phyloP scores from a whole-genome alignment of 176 grass and related monocot species.

The Oryza nivara region DNA sequence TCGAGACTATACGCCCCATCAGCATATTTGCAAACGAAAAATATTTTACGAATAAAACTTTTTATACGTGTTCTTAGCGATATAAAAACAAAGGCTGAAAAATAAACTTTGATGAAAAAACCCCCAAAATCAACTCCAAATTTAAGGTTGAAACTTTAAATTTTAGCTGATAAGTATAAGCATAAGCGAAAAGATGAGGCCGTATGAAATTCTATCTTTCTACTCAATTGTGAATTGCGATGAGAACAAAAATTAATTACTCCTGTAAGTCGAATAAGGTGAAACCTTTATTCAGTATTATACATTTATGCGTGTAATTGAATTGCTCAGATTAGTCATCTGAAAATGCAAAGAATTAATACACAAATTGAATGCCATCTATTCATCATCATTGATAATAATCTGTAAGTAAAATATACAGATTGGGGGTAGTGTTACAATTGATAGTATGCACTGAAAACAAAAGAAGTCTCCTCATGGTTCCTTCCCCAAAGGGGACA shows the following conservation, averaged over 20 bases:
- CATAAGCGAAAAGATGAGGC: too few relatives aligned
- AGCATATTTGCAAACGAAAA: too few relatives aligned
- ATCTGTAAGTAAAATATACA: constrained; percentile 35
- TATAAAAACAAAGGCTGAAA: too few relatives aligned
- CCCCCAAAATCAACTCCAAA: too few relatives aligned
- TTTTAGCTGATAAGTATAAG: too few relatives aligned
- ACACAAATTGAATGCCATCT: background rate
- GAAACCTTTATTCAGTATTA: background rate
- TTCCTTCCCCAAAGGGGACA: background rate
- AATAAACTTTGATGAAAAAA: too few relatives aligned
- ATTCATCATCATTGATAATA: background rate
- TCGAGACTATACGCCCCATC: background rate
- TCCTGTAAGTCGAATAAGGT: background rate
- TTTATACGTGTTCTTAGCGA: too few relatives aligned
- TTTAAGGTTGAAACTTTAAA: too few relatives aligned
- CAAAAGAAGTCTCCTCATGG: background rate
- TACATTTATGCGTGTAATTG: background rate
- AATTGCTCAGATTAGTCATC: background rate
- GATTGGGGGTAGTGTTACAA: background rate
- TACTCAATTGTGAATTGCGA: background rate
- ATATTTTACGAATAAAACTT: too few relatives aligned
- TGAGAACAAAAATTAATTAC: background rate
- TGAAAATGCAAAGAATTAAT: constrained; percentile 1
- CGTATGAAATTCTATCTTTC: background rate
- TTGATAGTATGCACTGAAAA: background rate